These are phyloP conservation scores for Fonsecaea pugnacius DNA, from an alignment of 2,329 filamentous ascomycete genomes.

Conservation along the genomic window DNA sequence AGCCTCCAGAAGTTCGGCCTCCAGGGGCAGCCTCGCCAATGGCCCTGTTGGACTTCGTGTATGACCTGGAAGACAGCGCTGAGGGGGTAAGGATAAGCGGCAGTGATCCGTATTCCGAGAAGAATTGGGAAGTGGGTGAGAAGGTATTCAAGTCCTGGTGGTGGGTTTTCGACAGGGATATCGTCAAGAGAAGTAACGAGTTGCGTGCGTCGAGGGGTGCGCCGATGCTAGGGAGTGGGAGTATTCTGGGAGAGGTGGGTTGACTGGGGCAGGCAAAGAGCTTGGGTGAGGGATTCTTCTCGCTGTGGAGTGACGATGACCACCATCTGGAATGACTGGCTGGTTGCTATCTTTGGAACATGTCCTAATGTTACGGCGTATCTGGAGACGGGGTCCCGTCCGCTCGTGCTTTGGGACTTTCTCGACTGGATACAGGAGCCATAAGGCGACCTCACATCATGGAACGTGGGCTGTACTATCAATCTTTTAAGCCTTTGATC, in stretches of 20 bases:
- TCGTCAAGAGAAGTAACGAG: constrained; percentile 60
- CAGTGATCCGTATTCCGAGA: constrained; percentile 54
- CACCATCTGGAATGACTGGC: background rate
- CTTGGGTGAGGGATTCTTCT: background rate
- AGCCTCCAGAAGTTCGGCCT: constrained; percentile 57
- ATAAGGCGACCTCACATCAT: background rate
- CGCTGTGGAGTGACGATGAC: background rate
- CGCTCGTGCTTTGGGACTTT: background rate
- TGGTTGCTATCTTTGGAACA: background rate
- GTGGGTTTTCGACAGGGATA: constrained; percentile 61
- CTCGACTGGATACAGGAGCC: background rate
- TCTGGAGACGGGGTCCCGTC: background rate
- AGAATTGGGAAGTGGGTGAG: constrained; percentile 63
- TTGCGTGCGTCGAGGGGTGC: constrained; percentile 55
- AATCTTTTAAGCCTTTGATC: background rate
- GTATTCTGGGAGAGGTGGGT: constrained; percentile 30
- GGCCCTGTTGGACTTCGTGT: constrained; percentile 58
- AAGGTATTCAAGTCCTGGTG: constrained; percentile 64
- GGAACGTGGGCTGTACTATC: background rate
- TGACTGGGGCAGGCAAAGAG: background rate
- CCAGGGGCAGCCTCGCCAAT: constrained; percentile 52
- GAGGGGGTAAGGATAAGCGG: constrained; percentile 60
- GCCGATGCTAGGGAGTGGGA: constrained; percentile 26
- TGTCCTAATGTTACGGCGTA: background rate
- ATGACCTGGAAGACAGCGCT: constrained; percentile 61